A percentile compares a stretch with the other conserved stretches of the same genome.
Conservation (phyloP, 352 stramenopile genomes). For the Pythium aphanidermatum region DNA sequence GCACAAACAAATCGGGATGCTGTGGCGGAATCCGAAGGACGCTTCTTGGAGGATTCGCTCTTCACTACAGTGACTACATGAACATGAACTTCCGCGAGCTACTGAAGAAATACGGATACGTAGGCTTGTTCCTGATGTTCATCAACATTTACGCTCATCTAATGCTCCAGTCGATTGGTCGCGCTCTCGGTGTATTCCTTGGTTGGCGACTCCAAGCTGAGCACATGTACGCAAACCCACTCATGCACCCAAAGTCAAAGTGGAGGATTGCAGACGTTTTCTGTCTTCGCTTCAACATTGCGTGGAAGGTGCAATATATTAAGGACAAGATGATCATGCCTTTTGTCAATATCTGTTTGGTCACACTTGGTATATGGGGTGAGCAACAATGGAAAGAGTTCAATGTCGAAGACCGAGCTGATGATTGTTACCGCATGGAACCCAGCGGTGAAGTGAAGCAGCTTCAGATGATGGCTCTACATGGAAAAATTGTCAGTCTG, state of each 20-base stretch:
- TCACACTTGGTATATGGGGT: slow-evolving; percentile 44
- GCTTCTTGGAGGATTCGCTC: slow-evolving; percentile 11
- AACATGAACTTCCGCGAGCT: slow-evolving; percentile 23
- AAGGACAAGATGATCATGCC: slow-evolving; percentile 55
- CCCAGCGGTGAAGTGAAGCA: slow-evolving; percentile 51
- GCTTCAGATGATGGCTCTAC: slow-evolving; percentile 63
- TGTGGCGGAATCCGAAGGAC: slow-evolving; percentile 7
- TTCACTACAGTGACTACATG: slow-evolving; percentile 39
- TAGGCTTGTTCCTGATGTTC: slow-evolving; percentile 37
- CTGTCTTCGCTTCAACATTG: slow-evolving; percentile 46
- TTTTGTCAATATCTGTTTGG: slow-evolving; percentile 34
- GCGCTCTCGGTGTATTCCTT: slow-evolving; percentile 29
- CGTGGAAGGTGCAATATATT: slow-evolving; percentile 55
- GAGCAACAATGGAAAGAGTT: slow-evolving; percentile 42
- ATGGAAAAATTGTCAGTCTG: slow-evolving; percentile 56
- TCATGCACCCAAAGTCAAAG: slow-evolving; percentile 18
- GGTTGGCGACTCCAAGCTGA: slow-evolving; percentile 26
- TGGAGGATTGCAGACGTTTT: slow-evolving; percentile 35
- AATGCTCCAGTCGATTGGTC: slow-evolving; percentile 43
- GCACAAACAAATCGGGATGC: not conserved
- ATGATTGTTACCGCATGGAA: slow-evolving; percentile 52
- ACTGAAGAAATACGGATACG: slow-evolving; percentile 32
- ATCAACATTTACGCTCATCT: slow-evolving; percentile 43
- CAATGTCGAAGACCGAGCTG: slow-evolving; percentile 51
- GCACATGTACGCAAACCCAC: slow-evolving; percentile 43